Base-by-base conservation (phyloP, 768 basidiomycete genomes). In the Trametes maxima region DNA sequence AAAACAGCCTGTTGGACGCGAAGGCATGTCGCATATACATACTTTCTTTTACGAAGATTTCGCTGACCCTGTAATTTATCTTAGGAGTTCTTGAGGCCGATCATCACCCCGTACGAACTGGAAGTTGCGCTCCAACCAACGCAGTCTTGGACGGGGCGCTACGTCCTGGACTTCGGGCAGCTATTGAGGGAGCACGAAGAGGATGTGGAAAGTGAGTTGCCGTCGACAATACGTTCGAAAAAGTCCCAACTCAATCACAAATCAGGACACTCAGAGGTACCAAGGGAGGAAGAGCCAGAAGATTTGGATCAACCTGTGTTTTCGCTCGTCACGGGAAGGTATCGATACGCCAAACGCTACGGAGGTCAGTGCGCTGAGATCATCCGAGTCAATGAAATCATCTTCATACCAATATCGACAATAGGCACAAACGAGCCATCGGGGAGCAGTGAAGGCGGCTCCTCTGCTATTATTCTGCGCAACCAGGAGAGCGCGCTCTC, bases 51-150 rank as follows among this genome's bases (percentile, higher is more conserved):
- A 7, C 7, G 50, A 57, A 22, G 50, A 37, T 35, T 5, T n/a
- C 2, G 21, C 36, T 12, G 4, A 24, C 11, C 25, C 37, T 33
- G 16, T 44, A 4, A 10, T 3, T 60, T 12, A 0, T 10, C 14
- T 25, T 54, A 97, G 90, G 95, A 98, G 11, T 99, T 95, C 71
- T 79, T 90, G 33, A 78, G 86, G 22, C 95, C 96, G 0, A 97
- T 99, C 47, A 80, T 99, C 28, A 98, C 96, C 0, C 97, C 97
- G 0, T 96, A 86, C 72, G 97, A 99, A 70, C 79, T 97, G 17
- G 85, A 89, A 65, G 74, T 95, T 2, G 93, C 95, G 0, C 79
- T 98, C 12, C 83, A 85, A 58, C 78, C 80, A 1, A 84, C 88
- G 52, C 84, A 82, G 60, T 83, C 73, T 46, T 96, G 88, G 93